Base-by-base conservation (phyloP, 129 eudicot genomes). In the Flaveria trinervia region DNA sequence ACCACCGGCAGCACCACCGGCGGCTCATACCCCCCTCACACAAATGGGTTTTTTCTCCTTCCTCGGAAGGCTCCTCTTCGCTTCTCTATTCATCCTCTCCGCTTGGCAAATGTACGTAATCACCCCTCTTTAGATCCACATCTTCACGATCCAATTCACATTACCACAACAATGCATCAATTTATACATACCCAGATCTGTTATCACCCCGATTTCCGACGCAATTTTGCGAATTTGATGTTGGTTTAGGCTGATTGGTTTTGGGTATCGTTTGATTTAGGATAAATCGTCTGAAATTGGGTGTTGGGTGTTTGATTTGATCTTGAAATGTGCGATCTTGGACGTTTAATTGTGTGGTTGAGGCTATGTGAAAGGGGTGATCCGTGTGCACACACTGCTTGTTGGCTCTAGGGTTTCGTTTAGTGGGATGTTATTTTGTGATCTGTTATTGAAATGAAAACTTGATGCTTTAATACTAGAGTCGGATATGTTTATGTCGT, bases 21-120 rank as follows among this genome's bases (percentile, higher is more conserved):
- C 77, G 16, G 14, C 55, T 41, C 23, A 13, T 25, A 36, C 36
- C 49, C 17, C 33, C 16, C 70, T 65, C 51, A 64, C 12, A 11
- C 16, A 33, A 18, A 86, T 87, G 92, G 92, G 89, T 6, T 87
- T 87, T 85, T 84, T 84, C 45, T 87, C 92, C 68, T 84, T 87
- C 71, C 79, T 84, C 17, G 92, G 92, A 69, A 87, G 92, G 79
- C 81, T 84, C 73, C 89, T 87, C 62, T 87, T 84, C n/a, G 92
- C 88, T 65, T 87, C 92, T 65, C 72, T 87, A n/a, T 87, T 87
- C 87, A 87, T 87, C 69, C 92, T 87, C 12, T 84, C 89, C 72
- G 92, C 92, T 57, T 84, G 89, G 89, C 92, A 87, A 87, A 82
- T 82, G 92, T 87, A 87, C 60, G 70, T 72, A 33, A 9, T 60